Evolutionary conservation across 1,139 yeast species (phyloP).

Genomic region (Diutina pseudorugosa): DNA sequence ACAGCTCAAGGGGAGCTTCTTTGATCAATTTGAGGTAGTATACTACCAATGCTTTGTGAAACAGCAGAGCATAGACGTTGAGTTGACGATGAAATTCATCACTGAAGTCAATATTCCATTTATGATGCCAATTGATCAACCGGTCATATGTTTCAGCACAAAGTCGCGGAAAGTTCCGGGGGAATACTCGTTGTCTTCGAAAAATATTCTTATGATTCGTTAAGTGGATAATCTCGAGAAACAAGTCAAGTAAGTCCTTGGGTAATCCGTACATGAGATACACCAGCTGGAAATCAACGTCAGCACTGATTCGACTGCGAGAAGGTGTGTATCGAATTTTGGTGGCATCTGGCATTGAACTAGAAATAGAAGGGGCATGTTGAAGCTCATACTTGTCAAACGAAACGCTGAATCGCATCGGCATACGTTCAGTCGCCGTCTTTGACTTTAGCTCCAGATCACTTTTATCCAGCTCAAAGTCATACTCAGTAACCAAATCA

Average conservation of each 20-base stretch:
- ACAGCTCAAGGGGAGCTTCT: constrained; percentile 18
- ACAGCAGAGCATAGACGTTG: constrained; percentile 12
- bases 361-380: background rate
- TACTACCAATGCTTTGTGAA: constrained; percentile 31
- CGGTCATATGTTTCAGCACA: constrained; percentile 45
- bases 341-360: background rate
- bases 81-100: background rate
- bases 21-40: constrained; percentile 35
- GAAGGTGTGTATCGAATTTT: constrained; percentile 4
- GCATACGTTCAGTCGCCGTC: background rate
- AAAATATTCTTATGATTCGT: constrained; percentile 44
- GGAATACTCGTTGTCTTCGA: constrained; percentile 28
- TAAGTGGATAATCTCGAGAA: constrained; percentile 32
- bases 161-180: constrained; percentile 41
- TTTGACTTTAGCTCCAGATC: background rate
- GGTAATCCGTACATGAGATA: constrained; percentile 41
- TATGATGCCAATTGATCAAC: constrained; percentile 31
- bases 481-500: constrained; percentile 26
- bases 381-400: background rate
- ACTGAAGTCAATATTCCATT: constrained; percentile 4
- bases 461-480: constrained; percentile 10
- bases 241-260: constrained; percentile 26
- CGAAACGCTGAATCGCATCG: background rate
- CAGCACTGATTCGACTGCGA: constrained; percentile 5
- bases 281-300: constrained; percentile 9